Base-by-base conservation (phyloP, 2,329 filamentous ascomycete species). In the Penicillium janthinellum region DNA sequence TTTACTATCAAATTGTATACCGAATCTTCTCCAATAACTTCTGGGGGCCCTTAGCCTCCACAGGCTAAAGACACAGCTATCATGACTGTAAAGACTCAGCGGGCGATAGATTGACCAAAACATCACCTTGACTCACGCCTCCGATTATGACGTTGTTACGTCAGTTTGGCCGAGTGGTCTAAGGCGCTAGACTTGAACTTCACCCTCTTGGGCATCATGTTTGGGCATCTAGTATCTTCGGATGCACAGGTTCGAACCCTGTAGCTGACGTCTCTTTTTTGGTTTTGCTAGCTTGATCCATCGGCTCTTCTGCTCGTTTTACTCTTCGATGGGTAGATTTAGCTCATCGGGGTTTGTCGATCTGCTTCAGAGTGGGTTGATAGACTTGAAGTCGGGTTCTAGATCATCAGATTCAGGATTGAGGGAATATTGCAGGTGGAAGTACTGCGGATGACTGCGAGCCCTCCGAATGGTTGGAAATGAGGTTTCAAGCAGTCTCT, bases 161-260 rank as follows among this genome's bases (percentile, higher is more conserved):
- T 52, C 49, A 52, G 49, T 52, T 52, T 52, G 49, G 49, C 49
- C 49, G 49, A 52, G 49, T 52, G 49, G 49, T 52, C 49, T 52
- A 52, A 52, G 49, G 49, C 49, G 49, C 49, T 52, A 39, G 49
- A 52, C 49, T 52, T 52, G 49, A 52, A 52, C 49, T 35, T 52
- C 49, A 31, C 28, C 28, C 6, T 31, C 28, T 8, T 31, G 28
- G 28, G 28, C 7, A 31, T 4, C 49, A 52, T 41, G 49, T 52
- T 52, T 52, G 25, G 49, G 49, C 49, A 52, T 52, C 49, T 39
- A 52, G 49, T 52, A 35, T 20, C 49, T 52, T 52, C 49, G 49
- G 49, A 20, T 35, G 49, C 49, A 52, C 49, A 52, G 49, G 49
- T 52, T 52, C 49, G 49, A 52, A 52, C 49, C 49, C 49, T 52